Base-by-base conservation (phyloP, 1,139 yeast genomes). In the Spathaspora sp. region DNA sequence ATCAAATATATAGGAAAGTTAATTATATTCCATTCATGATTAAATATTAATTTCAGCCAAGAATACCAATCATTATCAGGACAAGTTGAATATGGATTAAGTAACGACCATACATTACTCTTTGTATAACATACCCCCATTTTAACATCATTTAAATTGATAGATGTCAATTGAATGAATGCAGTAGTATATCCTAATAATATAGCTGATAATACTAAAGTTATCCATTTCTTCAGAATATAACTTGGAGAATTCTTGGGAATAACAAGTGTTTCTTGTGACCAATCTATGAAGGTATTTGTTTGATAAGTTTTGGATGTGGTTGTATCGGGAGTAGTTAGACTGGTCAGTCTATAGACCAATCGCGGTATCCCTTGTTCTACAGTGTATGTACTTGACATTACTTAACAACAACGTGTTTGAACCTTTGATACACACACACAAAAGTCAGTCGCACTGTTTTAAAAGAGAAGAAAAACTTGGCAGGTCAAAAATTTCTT, bases 101-200 rank as follows among this genome's bases (percentile, higher is more conserved):
- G 55, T 24, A 74, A 59, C 13, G 78, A 72, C 79, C 79, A 74
- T 38, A 59, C 59, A 48, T 71, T 72, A n/a, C 63, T 50, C 41
- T 61, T 57, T 43, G 73, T 63, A 41, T 69, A 56, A 49, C 80
- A 74, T 9, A 72, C 40, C 0, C 80, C 80, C 50, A 72, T 74
- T 48, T 82, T 80, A 42, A 85, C 54, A 53, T 86, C 89, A 42
- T 82, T 79, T 41, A 87, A 69, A 81, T 84, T 81, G 24, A 77
- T 81, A 0, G 89, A 72, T 0, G 75, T 61, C 51, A 84, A 75
- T 56, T 86, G 90, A 27, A 86, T 73, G 13, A 72, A 56, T 0
- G 86, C 76, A 0, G 91, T 81, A 4, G 79, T 57, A 26, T 81
- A 65, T 0, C 95, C 95, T 29, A 82, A 74, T 1, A 71, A 36